Percentiles rank a stretch among this genome's conserved stretches.
These are phyloP conservation scores for Fusarium tjaetaba DNA, from an alignment of 2,329 filamentous ascomycete genomes.

Conservation along the genomic window DNA sequence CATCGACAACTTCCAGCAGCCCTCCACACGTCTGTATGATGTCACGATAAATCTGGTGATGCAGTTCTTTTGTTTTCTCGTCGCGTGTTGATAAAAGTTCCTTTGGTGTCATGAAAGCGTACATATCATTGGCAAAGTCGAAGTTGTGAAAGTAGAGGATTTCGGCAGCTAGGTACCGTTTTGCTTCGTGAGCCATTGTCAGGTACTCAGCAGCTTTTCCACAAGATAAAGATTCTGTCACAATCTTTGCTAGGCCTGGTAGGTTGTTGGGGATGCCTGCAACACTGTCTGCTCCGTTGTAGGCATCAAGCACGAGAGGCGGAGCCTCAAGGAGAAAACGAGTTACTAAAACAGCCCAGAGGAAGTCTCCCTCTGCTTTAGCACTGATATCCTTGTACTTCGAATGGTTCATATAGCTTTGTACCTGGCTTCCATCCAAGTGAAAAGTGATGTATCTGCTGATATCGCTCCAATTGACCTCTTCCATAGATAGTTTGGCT, in stretches of 20 bases:
- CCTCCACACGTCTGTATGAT: neutral
- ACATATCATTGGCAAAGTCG: slow-evolving; percentile 2
- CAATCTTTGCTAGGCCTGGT: slow-evolving; percentile 8
- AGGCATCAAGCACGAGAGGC: neutral
- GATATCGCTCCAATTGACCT: slow-evolving; percentile 26
- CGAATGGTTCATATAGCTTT: neutral
- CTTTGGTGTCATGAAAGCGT: neutral
- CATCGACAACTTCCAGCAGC: neutral
- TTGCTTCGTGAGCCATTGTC: neutral
- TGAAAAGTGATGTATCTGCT: neutral
- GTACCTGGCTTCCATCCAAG: neutral
- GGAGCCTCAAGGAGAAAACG: neutral
- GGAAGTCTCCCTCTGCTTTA: slow-evolving; percentile 29
- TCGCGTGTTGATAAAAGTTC: neutral
- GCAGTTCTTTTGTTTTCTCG: neutral
- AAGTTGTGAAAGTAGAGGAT: slow-evolving; percentile 8
- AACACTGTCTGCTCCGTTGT: neutral
- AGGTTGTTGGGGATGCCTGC: slow-evolving; percentile 15
- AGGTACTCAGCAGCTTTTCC: slow-evolving; percentile 3
- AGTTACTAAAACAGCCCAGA: slow-evolving; percentile 35
- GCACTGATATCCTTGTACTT: neutral
- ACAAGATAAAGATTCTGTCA: neutral
- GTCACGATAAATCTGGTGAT: neutral
- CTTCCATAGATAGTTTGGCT: slow-evolving; percentile 22
- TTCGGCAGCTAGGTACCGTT: neutral